These are phyloP conservation scores for Hepatocystis sp. DNA, from an alignment of 169 alveolate genomes.

Conservation along the genomic window DNA sequence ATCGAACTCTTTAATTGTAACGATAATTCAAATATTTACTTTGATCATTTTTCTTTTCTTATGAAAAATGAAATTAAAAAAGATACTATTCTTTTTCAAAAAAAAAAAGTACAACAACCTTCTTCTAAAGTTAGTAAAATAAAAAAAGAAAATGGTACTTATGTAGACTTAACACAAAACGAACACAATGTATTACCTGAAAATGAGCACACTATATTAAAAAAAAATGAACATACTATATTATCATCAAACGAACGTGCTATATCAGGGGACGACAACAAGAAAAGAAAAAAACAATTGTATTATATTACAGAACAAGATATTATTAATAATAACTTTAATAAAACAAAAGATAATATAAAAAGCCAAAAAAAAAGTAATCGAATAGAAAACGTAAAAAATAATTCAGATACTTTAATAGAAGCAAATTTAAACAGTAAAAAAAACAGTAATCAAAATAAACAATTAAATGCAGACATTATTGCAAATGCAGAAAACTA, in stretches of 20 bases:
- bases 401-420: conserved; percentile 22
- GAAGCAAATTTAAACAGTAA: conserved; percentile 7
- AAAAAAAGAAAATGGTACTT: conserved; percentile 18
- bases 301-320: conserved; percentile 16
- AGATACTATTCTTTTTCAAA: conserved; percentile 15
- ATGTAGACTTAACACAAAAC: conserved; percentile 3
- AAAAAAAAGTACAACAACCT: conserved; percentile 20
- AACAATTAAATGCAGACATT: neutral
- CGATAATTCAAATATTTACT: conserved; percentile 40
- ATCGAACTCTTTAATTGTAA: conserved; percentile 39
- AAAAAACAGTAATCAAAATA: conserved; percentile 12
- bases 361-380: conserved; percentile 1
- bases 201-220: too few species aligned
- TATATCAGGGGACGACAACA: neutral
- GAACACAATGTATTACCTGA: conserved; percentile 15
- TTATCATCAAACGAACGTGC: neutral
- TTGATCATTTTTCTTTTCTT: conserved; percentile 58
- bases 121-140: conserved; percentile 14
- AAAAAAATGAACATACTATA: conserved; percentile 4
- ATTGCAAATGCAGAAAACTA: conserved; percentile 6
- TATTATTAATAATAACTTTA: neutral
- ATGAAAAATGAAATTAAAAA: conserved; percentile 69
- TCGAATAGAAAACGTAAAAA: neutral
- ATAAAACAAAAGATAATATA: conserved; percentile 6
- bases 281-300: conserved; percentile 4